These are phyloP conservation scores for Salix arbutifolia DNA, from an alignment of 345 rosid genomes.

Conservation along the genomic window DNA sequence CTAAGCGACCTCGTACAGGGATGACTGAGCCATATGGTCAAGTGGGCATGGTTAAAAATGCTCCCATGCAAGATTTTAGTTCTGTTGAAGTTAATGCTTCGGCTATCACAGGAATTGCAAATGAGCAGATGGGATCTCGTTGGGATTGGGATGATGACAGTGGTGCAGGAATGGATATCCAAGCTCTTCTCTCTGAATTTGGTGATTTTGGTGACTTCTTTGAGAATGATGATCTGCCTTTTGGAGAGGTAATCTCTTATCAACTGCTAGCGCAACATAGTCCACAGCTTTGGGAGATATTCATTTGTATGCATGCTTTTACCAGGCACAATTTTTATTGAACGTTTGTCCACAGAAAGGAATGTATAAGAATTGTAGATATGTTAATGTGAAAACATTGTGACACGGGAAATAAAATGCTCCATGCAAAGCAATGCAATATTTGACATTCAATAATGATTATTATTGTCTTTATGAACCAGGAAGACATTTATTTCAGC, in stretches of 20 bases:
- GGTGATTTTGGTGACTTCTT: conserved; percentile 99
- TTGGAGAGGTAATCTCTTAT: conserved; percentile 80
- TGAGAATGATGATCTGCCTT: conserved; percentile 84
- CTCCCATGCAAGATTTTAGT: conserved; percentile 48
- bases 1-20: conserved; percentile 76
- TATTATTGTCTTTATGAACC: background rate
- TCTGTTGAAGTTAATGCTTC: conserved; percentile 53
- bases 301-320: background rate
- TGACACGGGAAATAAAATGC: background rate
- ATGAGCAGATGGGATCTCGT: conserved; percentile 65
- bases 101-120: conserved; percentile 55
- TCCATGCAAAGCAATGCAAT: background rate
- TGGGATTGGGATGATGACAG: conserved; percentile 97
- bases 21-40: conserved; percentile 67
- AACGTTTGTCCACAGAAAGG: background rate
- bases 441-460: background rate
- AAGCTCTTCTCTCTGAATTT: conserved; percentile 94
- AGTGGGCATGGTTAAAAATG: conserved; percentile 41
- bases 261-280: background rate
- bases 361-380: background rate
- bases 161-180: conserved; percentile 83
- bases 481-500: background rate
- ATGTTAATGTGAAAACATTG: background rate
- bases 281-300: background rate
- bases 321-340: background rate